Evolutionary conservation across 2,329 filamentous ascomycete genomes (phyloP), one percentile per base, ranked within the genome.

Genomic region (Paraphaeosphaeria minitans): DNA sequence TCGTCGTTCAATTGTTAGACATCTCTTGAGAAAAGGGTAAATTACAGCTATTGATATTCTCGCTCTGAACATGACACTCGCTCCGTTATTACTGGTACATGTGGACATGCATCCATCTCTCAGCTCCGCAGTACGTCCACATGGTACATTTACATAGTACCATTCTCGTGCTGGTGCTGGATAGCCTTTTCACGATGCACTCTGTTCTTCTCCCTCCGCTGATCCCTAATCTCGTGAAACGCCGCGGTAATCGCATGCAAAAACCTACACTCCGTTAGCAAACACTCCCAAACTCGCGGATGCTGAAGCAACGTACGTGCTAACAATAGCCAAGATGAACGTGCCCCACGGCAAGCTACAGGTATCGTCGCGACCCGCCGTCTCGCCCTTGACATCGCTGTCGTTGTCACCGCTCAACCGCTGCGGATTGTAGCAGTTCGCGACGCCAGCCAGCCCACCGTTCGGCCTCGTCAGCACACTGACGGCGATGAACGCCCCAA

Each of bases 401-500:
- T 53, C 56, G 39, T 61, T 57, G 27, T 24, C 45, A 16, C 27
- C 27, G 10, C 14, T 12, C 45, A 58, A 57, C 22, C 56, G 51
- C 22, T 33, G 46, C 10, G 57, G 55, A 19, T 19, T 64, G 58
- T 75, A 73, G 62, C 73, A 75, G 61, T 73, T 74, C 39, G 69
- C 66, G 1, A 73, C 70, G 9, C 77, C 77, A 1, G 72, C 72
- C 1, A 57, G 58, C 7, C 76, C 75, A 3, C 75, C 72, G 16
- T 69, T 68, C 4, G 78, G 77, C 3, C 71, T 66, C 0, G 78
- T 81, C 10, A 81, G 59, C 5, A 78, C 75, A 1, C 78, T 68
- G 9, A 81, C 78, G 6, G 77, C 77, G 51, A 80, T 80, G 67
- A 81, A 81, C 2, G 75, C 78, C 3, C 75, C 78, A 1, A 80